Conservation (phyloP, 169 alveolate genomes). For the Plasmodium coatneyi region DNA sequence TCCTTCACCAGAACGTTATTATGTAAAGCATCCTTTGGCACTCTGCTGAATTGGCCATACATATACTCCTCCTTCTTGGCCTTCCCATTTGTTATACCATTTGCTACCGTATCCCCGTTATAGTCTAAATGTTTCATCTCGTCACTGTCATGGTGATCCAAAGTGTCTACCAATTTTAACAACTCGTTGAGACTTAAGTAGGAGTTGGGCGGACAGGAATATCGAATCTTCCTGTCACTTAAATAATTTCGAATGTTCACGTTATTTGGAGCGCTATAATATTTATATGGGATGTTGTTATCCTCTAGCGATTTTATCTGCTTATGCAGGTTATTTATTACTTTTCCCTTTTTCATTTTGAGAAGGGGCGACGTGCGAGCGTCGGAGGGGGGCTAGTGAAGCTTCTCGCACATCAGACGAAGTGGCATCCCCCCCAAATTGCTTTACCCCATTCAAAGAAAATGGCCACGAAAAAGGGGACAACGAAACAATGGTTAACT, state of each 20-base stretch:
- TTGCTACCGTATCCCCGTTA: neutral
- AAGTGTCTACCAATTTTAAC: constrained; percentile 23
- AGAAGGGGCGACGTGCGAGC: neutral
- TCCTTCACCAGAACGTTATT: constrained; percentile 15
- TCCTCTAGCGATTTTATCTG: constrained; percentile 62
- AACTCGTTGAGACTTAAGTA: constrained; percentile 58
- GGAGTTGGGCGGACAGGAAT: constrained; percentile 10
- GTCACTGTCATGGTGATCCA: constrained; percentile 7
- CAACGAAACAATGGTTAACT: neutral
- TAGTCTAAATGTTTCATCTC: neutral
- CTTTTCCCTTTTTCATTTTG: constrained; percentile 29
- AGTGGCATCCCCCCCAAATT: neutral
- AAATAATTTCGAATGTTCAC: constrained; percentile 64
- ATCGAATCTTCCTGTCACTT: constrained; percentile 13
- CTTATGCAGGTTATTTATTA: constrained; percentile 54
- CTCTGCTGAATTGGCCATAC: neutral
- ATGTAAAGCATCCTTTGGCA: neutral
- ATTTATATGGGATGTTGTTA: constrained; percentile 60
- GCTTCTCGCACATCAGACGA: neutral
- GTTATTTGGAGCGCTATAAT: constrained; percentile 41
- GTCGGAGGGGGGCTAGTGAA: neutral
- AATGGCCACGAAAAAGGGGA: neutral
- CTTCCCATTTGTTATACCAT: neutral
- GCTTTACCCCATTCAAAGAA: neutral
- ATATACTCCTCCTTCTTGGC: neutral